These are phyloP conservation scores for Phytophthora boehmeriae DNA, from an alignment of 352 stramenopile species.

Conservation along the genomic window DNA sequence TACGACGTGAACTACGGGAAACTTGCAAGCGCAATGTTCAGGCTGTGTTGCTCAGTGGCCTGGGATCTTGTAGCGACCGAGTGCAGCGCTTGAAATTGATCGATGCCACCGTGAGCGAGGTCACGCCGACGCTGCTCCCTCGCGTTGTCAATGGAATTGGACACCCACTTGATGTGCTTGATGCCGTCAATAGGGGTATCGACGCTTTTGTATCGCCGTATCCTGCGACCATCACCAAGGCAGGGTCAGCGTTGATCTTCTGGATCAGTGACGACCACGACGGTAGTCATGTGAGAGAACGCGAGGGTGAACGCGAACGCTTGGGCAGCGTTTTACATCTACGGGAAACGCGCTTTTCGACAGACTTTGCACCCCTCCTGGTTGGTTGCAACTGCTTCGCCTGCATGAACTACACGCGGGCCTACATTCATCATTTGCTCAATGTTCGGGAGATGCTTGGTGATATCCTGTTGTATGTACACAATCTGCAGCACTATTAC, in stretches of 20 bases:
- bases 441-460: constrained; percentile 93
- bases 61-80: constrained; percentile 50
- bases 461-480: constrained; percentile 90
- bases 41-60: constrained; percentile 65
- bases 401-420: constrained; percentile 76
- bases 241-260: constrained; percentile 56
- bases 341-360: constrained; percentile 63
- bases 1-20: too few species aligned
- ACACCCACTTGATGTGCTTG: constrained; percentile 66
- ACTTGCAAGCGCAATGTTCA: constrained; percentile 74
- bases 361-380: constrained; percentile 69
- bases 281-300: constrained; percentile 11
- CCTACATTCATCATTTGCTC: constrained; percentile 94
- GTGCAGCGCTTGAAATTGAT: constrained; percentile 49
- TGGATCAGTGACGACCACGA: constrained; percentile 56
- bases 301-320: constrained; percentile 31
- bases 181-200: constrained; percentile 53
- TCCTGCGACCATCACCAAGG: constrained; percentile 55
- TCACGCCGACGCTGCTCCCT: constrained; percentile 44
- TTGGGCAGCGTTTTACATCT: constrained; percentile 68
- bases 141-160: constrained; percentile 72
- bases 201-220: constrained; percentile 79
- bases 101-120: constrained; percentile 46
- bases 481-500: constrained; percentile 86
- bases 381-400: constrained; percentile 74